A percentile compares a stretch with the other conserved stretches of the same genome.
phyloP scores from a whole-genome alignment of 345 rosid genomes.

The Iberis pinnata region DNA sequence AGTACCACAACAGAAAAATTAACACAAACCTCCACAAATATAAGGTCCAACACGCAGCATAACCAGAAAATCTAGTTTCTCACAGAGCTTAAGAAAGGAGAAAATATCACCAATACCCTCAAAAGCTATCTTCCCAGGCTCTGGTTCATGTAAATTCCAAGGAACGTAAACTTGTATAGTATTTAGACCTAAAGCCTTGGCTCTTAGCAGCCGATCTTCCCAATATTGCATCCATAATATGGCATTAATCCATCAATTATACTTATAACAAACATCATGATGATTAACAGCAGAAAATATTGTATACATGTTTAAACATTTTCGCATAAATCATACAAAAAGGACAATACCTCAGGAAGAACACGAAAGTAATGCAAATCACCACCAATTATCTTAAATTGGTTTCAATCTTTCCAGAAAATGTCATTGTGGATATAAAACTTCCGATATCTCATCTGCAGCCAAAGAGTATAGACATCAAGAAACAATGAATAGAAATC shows the following conservation, averaged over 20 bases:
- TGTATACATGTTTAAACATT: neutral
- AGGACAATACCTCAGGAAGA: conserved; percentile 59
- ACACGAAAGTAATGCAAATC: conserved; percentile 89
- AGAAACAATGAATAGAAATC: too few relatives aligned
- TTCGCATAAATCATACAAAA: too few relatives aligned
- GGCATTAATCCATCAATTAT: neutral
- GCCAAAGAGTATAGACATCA: neutral
- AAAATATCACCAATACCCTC: conserved; percentile 71
- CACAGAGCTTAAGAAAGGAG: conserved; percentile 68
- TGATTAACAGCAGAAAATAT: conserved; percentile 4
- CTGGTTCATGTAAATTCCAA: conserved; percentile 97
- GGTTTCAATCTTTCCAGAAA: conserved; percentile 74
- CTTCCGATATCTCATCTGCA: conserved; percentile 24
- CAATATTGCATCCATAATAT: conserved; percentile 50
- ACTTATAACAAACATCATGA: neutral
- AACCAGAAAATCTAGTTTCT: conserved; percentile 69
- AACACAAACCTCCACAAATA: conserved; percentile 70
- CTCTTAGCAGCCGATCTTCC: conserved; percentile 85
- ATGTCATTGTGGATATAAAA: conserved; percentile 67
- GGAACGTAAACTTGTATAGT: conserved; percentile 85
- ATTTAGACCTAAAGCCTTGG: conserved; percentile 82
- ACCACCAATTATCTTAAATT: conserved; percentile 80
- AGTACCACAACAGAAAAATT: too few relatives aligned
- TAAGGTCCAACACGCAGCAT: conserved; percentile 96
- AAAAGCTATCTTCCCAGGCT: conserved; percentile 58